Percentiles rank a stretch among this genome's conserved stretches.
These are phyloP conservation scores for Ciborinia camelliae DNA, from an alignment of 2,329 filamentous ascomycete species.

Conservation along the genomic window DNA sequence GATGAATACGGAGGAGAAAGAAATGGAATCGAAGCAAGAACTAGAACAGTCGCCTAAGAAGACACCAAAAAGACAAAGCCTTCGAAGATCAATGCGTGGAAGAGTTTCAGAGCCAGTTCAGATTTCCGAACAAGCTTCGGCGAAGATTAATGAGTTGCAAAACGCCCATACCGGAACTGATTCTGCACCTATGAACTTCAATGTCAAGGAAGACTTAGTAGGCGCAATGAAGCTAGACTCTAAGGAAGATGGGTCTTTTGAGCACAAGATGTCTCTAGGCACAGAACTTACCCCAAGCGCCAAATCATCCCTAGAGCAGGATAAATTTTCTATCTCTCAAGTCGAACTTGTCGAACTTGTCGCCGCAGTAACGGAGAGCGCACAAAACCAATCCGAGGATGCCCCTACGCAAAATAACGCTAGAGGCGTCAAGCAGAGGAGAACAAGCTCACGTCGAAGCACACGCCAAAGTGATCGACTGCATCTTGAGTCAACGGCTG, in stretches of 20 bases:
- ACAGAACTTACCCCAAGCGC: neutral
- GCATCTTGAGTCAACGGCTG: neutral
- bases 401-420: neutral
- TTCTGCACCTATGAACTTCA: neutral
- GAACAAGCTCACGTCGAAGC: constrained; percentile 3
- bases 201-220: neutral
- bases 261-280: neutral
- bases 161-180: neutral
- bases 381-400: neutral
- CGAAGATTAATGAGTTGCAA: neutral
- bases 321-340: neutral
- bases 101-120: constrained; percentile 3
- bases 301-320: neutral
- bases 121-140: neutral
- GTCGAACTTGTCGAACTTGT: neutral
- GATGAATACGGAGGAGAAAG: neutral
- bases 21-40: neutral
- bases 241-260: neutral
- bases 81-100: constrained; percentile 16
- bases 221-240: neutral
- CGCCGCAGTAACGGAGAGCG: too few relatives aligned
- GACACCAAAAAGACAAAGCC: constrained; percentile 4
- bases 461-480: constrained; percentile 13
- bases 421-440: constrained; percentile 7
- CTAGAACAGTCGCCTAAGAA: neutral